Percentiles rank a stretch among this genome's conserved stretches.
phyloP scores from a whole-genome alignment of 805 yeast species.

The Starmerella sirachaensis region DNA sequence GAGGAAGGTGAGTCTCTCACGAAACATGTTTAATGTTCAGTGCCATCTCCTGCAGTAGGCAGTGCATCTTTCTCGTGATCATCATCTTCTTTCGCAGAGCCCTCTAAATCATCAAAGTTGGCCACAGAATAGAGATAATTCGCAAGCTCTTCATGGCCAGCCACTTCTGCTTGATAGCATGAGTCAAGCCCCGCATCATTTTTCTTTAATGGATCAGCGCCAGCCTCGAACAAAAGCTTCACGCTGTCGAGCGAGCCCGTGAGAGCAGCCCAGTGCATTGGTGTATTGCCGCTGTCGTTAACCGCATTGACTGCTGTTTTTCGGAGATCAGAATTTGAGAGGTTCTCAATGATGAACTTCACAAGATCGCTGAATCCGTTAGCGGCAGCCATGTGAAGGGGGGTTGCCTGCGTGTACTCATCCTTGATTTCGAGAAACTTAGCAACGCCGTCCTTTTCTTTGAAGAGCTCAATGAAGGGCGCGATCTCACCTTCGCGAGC shows the following conservation, averaged over 20 bases:
- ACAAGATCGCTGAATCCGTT: conserved; percentile 75
- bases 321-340: conserved; percentile 27
- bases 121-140: conserved; percentile 62
- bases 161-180: conserved; percentile 78
- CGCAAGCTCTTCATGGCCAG: conserved; percentile 63
- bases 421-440: conserved; percentile 47
- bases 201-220: conserved; percentile 71
- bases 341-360: conserved; percentile 42
- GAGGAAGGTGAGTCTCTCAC: too few species aligned
- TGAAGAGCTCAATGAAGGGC: conserved; percentile 54
- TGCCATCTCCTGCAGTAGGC: not conserved
- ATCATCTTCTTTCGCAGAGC: conserved; percentile 3
- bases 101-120: conserved; percentile 29
- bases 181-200: conserved; percentile 71
- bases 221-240: conserved; percentile 55
- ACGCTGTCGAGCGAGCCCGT: conserved; percentile 74
- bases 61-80: conserved; percentile 2
- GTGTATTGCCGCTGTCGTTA: conserved; percentile 83
- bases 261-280: conserved; percentile 91
- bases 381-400: conserved; percentile 91
- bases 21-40: too few species aligned
- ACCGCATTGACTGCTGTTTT: conserved; percentile 36
- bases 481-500: conserved; percentile 84
- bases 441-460: conserved; percentile 28
- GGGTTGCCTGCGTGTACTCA: conserved; percentile 53